These are phyloP conservation scores for Fusarium sulawesiense DNA, from an alignment of 2,329 filamentous ascomycete species.

Conservation along the genomic window DNA sequence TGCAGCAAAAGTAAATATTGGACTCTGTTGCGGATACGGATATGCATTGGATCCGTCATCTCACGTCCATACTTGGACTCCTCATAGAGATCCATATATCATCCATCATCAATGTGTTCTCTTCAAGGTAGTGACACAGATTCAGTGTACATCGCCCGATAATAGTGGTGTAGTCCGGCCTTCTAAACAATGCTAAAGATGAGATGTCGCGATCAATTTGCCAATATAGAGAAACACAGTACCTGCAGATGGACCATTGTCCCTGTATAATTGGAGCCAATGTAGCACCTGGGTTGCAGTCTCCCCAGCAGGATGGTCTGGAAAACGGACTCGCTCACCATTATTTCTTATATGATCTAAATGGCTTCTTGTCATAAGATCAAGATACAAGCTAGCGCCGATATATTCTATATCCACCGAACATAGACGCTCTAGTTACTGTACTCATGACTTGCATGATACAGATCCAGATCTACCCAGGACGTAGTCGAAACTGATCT, in stretches of 20 bases:
- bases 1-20: not conserved
- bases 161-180: not conserved
- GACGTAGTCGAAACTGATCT: constrained; percentile 1
- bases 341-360: not conserved
- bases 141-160: not conserved
- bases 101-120: not conserved
- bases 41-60: not conserved
- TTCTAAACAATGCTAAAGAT: not conserved
- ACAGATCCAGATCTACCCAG: not conserved
- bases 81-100: not conserved
- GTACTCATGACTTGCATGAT: not conserved
- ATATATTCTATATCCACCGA: not conserved
- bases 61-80: not conserved
- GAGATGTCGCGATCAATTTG: not conserved
- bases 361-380: not conserved
- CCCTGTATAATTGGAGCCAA: not conserved
- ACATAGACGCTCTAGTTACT: not conserved
- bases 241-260: not conserved
- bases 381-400: not conserved
- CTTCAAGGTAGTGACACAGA: not conserved
- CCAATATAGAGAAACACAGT: not conserved
- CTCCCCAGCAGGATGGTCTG: not conserved
- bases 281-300: not conserved
- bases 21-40: not conserved
- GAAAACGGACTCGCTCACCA: not conserved